These are phyloP conservation scores for Leccinum pellstonianum DNA, from an alignment of 768 basidiomycete species.

Conservation along the genomic window DNA sequence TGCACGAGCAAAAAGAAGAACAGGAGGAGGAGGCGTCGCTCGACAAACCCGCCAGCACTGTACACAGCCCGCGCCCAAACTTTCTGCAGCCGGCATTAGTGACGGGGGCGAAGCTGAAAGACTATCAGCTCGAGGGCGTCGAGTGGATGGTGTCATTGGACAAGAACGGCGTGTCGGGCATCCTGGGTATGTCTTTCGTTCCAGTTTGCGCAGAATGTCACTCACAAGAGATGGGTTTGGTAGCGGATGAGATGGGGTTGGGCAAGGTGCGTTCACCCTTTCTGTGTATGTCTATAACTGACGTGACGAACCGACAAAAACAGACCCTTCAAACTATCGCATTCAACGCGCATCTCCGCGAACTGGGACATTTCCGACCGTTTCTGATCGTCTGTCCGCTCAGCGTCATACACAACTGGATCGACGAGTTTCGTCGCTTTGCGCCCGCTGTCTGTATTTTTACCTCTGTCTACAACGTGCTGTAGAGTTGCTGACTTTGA, in stretches of 20 bases:
- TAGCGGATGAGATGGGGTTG: conserved; percentile 94
- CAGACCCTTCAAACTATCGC: conserved; percentile 95
- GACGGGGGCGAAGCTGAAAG: conserved; percentile 82
- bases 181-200: conserved; percentile 52
- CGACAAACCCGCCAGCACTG: conserved; percentile 16
- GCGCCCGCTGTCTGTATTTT: conserved; percentile 65
- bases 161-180: conserved; percentile 81
- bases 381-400: conserved; percentile 92
- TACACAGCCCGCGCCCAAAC: conserved; percentile 32
- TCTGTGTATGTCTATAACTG: neutral
- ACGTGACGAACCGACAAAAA: neutral
- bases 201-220: conserved; percentile 17
- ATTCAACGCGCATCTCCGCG: conserved; percentile 87
- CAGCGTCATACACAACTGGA: conserved; percentile 92
- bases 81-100: conserved; percentile 74
- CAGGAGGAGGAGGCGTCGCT: conserved; percentile 1
- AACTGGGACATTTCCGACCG: conserved; percentile 63
- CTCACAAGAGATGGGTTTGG: neutral
- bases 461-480: neutral
- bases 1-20: neutral
- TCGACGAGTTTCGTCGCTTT: conserved; percentile 79
- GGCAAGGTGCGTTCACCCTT: conserved; percentile 55
- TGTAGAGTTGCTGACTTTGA: neutral
- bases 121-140: conserved; percentile 91
- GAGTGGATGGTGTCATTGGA: conserved; percentile 93